Base-by-base conservation (phyloP, 108 stramenopile species). In the Nitzschia sp. region DNA sequence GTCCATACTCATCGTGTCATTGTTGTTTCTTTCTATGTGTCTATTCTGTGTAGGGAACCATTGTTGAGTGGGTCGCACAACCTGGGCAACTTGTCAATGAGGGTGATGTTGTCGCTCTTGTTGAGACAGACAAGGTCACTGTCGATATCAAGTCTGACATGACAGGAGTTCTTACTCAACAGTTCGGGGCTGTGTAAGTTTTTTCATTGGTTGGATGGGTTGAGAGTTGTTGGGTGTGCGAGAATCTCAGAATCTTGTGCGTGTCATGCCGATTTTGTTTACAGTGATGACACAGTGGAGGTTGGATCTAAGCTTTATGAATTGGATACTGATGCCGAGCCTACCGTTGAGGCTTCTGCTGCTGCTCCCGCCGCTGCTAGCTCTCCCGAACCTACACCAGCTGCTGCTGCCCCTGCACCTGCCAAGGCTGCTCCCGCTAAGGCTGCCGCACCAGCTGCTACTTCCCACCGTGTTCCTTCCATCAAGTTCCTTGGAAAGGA, bases 401-500 rank as follows among this genome's bases (percentile, higher is more conserved):
- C 60, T 37, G 24, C 53, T 20, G 62, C 67, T n/a, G 64, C 50
- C 48, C 20, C 57, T 5, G 60, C 51, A 9, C 25, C 53, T 11
- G 62, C 53, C 10, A 12, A 19, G 22, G 57, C 70, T 8, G 58
- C 79, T 26, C 57, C 63, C 22, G 15, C 59, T 12, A 26, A 39
- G 7, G 52, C 74, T 11, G 22, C 80, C 10, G 29, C 65, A 22
- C 55, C 76, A 48, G 29, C 59, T 19, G 20, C 71, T 10, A 39
- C 78, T 1, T 40, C 20, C 22, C 42, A 51, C 15, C 78, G 92
- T 26, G 53, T 65, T 17, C 95, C 95, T 39, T 83, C 93, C 12
- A 97, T 97, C 70, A 80, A 92, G 48, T 97, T 97, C 75, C 54
- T 95, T 15, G 97, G 97, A 43, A 96, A 96, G 75, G 86, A 94